phyloP scores from a whole-genome alignment of 73 alveolate genomes.

The Tetrahymena elliotti region DNA sequence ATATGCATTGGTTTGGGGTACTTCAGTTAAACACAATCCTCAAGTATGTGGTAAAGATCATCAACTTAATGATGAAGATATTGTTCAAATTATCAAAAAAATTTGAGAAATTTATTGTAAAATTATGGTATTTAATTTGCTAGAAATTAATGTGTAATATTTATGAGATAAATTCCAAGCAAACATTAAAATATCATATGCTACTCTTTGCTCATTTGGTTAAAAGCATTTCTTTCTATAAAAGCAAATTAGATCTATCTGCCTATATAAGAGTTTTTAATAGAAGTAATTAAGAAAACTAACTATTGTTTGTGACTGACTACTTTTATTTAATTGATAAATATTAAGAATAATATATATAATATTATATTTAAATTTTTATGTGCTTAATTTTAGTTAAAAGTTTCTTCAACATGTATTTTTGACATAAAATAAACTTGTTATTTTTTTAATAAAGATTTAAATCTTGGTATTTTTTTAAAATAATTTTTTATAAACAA shows the following conservation, averaged over 20 bases:
- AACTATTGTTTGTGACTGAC: background rate
- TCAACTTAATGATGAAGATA: constrained; percentile 91
- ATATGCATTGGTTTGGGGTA: constrained; percentile 97
- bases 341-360: background rate
- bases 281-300: background rate
- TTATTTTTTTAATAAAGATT: too few relatives aligned
- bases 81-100: constrained; percentile 68
- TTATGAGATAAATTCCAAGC: background rate
- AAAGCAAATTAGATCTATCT: background rate
- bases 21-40: constrained; percentile 88
- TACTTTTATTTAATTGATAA: background rate
- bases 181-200: too few relatives aligned
- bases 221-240: background rate
- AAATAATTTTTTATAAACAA: too few relatives aligned
- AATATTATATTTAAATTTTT: too few relatives aligned
- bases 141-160: background rate
- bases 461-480: too few relatives aligned
- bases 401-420: background rate
- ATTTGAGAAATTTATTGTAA: background rate
- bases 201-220: background rate
- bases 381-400: background rate
- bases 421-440: background rate
- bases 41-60: constrained; percentile 96
- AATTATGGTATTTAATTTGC: background rate
- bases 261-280: too few relatives aligned